These are phyloP conservation scores for Lepidium didymum DNA, from an alignment of 345 rosid species.

Conservation along the genomic window DNA sequence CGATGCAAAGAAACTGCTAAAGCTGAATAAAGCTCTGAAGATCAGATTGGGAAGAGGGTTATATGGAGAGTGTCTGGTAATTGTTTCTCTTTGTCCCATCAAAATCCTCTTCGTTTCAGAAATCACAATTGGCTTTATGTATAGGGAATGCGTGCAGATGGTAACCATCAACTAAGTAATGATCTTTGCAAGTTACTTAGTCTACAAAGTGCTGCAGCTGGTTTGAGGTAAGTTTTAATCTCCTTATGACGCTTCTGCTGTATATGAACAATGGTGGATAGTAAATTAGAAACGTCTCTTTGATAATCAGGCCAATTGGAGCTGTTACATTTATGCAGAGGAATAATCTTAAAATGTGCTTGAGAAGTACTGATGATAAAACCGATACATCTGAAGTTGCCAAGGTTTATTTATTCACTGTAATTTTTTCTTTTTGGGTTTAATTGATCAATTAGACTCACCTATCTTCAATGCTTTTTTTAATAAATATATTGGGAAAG, in stretches of 20 bases:
- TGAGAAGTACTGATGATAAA: conserved; percentile 58
- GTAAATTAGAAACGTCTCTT: not conserved
- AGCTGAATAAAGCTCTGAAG: conserved; percentile 51
- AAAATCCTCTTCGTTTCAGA: not conserved
- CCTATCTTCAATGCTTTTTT: not conserved
- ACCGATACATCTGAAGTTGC: conserved; percentile 80
- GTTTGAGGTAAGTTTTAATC: conserved; percentile 49
- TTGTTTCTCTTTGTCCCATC: not conserved
- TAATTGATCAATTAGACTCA: not conserved
- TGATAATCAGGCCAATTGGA: conserved; percentile 64
- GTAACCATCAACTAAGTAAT: conserved; percentile 47
- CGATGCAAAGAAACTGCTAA: conserved; percentile 57
- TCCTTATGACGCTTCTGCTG: not conserved
- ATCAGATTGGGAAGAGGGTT: conserved; percentile 76
- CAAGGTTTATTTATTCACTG: conserved; percentile 40
- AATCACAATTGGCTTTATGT: not conserved
- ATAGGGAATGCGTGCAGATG: conserved; percentile 81
- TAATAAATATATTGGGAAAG: conserved; percentile 29
- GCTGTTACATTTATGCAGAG: conserved; percentile 69
- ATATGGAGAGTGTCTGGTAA: conserved; percentile 94
- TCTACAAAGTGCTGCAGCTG: conserved; percentile 60
- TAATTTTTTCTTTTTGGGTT: not conserved
- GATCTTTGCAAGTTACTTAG: conserved; percentile 82
- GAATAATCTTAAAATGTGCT: conserved; percentile 75
- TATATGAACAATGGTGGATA: not conserved